Evolutionary conservation across 805 yeast genomes (phyloP).

Genomic region (Candida nitratophila): DNA sequence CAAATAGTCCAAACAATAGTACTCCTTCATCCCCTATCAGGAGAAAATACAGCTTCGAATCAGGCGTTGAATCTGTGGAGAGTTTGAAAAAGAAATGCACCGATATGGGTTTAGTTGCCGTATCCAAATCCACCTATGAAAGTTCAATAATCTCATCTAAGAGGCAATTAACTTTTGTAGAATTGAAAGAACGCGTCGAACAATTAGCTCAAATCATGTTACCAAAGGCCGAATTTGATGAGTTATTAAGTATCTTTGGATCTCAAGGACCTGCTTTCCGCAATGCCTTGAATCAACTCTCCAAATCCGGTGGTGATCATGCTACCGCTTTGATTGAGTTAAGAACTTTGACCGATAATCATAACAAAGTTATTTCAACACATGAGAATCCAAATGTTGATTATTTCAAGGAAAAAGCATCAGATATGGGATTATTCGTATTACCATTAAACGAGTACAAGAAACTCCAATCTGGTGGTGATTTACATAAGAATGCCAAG

Average conservation of each 20-base stretch:
- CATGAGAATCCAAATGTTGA: slow-evolving; percentile 22
- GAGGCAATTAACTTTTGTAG: slow-evolving; percentile 19
- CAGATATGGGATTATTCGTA: slow-evolving; percentile 9
- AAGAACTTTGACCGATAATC: slow-evolving; percentile 14
- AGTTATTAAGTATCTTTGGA: slow-evolving; percentile 12
- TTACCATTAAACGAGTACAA: slow-evolving; percentile 2
- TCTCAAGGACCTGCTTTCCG: slow-evolving; percentile 15
- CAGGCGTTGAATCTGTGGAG: slow-evolving; percentile 14
- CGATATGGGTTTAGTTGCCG: slow-evolving; percentile 18
- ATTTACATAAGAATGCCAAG: slow-evolving; percentile 11
- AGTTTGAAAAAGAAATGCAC: slow-evolving; percentile 17
- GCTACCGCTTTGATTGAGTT: slow-evolving; percentile 21
- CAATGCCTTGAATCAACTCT: slow-evolving; percentile 5
- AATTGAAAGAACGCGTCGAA: slow-evolving; percentile 18
- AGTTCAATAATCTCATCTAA: slow-evolving; percentile 21
- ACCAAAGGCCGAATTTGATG: slow-evolving; percentile 10
- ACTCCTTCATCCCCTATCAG: neutral
- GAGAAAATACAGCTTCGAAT: slow-evolving; percentile 6
- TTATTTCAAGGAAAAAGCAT: slow-evolving; percentile 19
- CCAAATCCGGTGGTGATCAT: slow-evolving; percentile 14
- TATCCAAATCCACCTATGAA: slow-evolving; percentile 20
- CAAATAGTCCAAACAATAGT: neutral
- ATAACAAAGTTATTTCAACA: slow-evolving; percentile 6
- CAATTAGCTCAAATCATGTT: slow-evolving; percentile 17
- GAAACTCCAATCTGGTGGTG: neutral